phyloP scores from a whole-genome alignment of 2,329 filamentous ascomycete genomes.

The Phaeosphaeriaceae sp. region DNA sequence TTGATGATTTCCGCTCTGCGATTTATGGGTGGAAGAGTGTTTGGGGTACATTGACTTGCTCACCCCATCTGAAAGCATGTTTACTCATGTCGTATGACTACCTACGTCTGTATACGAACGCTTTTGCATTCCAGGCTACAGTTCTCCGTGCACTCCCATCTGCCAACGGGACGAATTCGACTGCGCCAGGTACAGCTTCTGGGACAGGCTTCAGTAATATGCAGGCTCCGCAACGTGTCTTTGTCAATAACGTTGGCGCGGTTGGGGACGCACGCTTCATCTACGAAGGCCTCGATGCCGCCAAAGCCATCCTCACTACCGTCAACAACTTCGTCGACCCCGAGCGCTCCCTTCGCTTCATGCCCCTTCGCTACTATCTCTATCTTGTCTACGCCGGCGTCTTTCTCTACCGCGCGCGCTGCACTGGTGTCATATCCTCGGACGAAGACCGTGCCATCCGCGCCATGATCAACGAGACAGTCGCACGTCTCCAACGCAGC shows the following conservation, averaged over 20 bases:
- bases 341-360: conserved; percentile 55
- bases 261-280: conserved; percentile 59
- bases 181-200: conserved; percentile 3
- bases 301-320: conserved; percentile 58
- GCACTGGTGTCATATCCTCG: conserved; percentile 55
- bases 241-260: conserved; percentile 58
- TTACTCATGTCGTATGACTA: conserved; percentile 76
- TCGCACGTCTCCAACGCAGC: conserved; percentile 52
- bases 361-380: conserved; percentile 58
- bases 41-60: conserved; percentile 72
- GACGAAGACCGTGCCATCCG: conserved; percentile 57
- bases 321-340: conserved; percentile 59
- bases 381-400: conserved; percentile 59
- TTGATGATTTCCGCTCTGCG: conserved; percentile 74
- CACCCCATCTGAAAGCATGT: conserved; percentile 70
- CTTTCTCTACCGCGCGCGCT: conserved; percentile 57
- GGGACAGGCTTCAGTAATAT: conserved; percentile 19
- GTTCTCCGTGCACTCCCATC: conserved; percentile 56
- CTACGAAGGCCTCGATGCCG: conserved; percentile 58
- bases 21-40: conserved; percentile 74
- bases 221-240: conserved; percentile 52
- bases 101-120: conserved; percentile 74
- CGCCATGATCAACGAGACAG: conserved; percentile 56
- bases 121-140: conserved; percentile 77
- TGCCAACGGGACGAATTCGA: conserved; percentile 17